phyloP scores from a whole-genome alignment of 768 basidiomycete genomes.

The Lactifluus hygrophoroides region DNA sequence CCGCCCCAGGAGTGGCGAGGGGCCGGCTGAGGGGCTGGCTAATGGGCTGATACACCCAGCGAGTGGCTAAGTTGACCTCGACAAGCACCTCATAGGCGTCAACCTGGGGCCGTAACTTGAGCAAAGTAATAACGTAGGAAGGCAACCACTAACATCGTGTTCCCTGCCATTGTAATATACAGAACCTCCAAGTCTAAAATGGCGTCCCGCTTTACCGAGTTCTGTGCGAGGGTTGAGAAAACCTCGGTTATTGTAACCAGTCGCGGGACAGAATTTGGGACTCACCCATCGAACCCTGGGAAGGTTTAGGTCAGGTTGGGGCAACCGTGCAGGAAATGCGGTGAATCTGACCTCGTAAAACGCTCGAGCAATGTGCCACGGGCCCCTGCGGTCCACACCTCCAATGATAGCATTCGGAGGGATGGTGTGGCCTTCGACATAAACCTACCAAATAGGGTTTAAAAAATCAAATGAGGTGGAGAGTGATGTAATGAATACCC shows the following conservation, averaged over 20 bases:
- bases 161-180: slow-evolving; percentile 31
- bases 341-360: slow-evolving; percentile 17
- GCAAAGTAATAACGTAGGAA: background rate
- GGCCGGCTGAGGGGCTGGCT: background rate
- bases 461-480: background rate
- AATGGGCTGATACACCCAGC: background rate
- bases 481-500: slow-evolving; percentile 3
- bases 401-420: slow-evolving; percentile 18
- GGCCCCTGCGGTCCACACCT: slow-evolving; percentile 14
- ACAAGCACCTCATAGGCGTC: slow-evolving; percentile 30
- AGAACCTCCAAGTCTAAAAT: slow-evolving; percentile 25
- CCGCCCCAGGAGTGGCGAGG: background rate
- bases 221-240: slow-evolving; percentile 21
- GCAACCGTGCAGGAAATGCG: background rate
- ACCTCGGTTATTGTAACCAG: background rate
- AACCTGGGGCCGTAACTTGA: slow-evolving; percentile 21
- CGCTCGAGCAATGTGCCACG: slow-evolving; percentile 15
- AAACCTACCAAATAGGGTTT: slow-evolving; percentile 9
- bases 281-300: slow-evolving; percentile 15
- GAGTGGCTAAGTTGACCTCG: slow-evolving; percentile 22
- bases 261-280: background rate
- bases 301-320: background rate
- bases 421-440: slow-evolving; percentile 12
- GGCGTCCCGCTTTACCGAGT: slow-evolving; percentile 29
- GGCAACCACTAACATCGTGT: slow-evolving; percentile 22